phyloP scores from a whole-genome alignment of 768 basidiomycete genomes.

The Rhodotorula kratochvilovae region DNA sequence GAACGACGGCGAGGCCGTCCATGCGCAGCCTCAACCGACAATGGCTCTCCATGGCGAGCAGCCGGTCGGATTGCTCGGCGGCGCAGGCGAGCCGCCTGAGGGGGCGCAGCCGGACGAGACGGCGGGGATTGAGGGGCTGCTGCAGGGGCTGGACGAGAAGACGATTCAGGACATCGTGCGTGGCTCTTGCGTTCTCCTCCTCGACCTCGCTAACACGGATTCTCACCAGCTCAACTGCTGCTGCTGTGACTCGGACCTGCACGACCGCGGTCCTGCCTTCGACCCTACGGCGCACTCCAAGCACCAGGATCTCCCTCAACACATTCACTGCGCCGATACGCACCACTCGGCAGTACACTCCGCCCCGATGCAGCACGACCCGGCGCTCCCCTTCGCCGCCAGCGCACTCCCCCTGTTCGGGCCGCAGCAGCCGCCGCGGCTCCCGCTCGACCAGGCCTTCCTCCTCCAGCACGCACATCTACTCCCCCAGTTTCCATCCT shows the following conservation, averaged over 20 bases:
- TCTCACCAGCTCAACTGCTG: constrained; percentile 29
- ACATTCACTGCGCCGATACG: constrained; percentile 27
- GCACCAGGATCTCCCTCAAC: constrained; percentile 16
- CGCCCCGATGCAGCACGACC: too few relatives aligned
- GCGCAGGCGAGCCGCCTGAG: not conserved
- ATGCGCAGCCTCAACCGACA: constrained; percentile 1
- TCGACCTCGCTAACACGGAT: not conserved
- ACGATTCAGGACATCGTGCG: constrained; percentile 37
- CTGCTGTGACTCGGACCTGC: constrained; percentile 29
- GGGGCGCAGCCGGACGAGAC: too few relatives aligned
- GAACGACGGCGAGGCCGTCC: not conserved
- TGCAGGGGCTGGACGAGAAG: constrained; percentile 26
- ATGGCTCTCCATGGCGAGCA: constrained; percentile 2
- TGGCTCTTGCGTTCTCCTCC: not conserved
- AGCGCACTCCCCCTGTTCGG: too few relatives aligned
- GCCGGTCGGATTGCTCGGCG: not conserved
- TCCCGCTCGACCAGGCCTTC: not conserved
- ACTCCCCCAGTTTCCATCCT: not conserved
- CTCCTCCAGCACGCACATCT: not conserved
- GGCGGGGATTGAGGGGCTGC: constrained; percentile 1
- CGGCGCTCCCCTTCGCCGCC: not conserved
- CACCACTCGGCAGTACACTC: not conserved
- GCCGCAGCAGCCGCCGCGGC: not conserved
- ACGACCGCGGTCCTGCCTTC: constrained; percentile 13
- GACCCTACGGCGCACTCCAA: constrained; percentile 19